Conservation (phyloP, 2,329 filamentous ascomycete species). For the Claviceps pusilla region DNA sequence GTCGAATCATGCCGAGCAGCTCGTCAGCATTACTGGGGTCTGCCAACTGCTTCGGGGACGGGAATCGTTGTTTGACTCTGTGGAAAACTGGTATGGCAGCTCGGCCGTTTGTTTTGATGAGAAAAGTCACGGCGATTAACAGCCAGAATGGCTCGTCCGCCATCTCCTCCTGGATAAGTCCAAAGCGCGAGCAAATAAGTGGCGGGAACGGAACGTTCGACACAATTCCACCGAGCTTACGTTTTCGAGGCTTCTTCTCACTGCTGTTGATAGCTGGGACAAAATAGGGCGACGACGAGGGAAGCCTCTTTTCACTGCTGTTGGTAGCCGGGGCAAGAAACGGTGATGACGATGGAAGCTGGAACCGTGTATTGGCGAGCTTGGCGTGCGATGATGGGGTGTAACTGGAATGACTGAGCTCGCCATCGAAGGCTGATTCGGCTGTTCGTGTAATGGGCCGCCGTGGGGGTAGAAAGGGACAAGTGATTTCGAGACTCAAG, state of each 20-base stretch:
- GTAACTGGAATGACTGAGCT: background rate
- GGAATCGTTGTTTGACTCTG: slow-evolving; percentile 50
- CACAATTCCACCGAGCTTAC: slow-evolving; percentile 29
- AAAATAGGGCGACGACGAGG: slow-evolving; percentile 20
- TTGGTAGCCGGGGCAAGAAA: slow-evolving; percentile 16
- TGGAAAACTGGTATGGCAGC: slow-evolving; percentile 65
- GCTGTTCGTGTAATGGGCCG: background rate
- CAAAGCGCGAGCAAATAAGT: slow-evolving; percentile 48
- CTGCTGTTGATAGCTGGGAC: slow-evolving; percentile 6
- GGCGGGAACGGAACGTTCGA: slow-evolving; percentile 52
- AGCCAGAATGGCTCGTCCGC: slow-evolving; percentile 63
- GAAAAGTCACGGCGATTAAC: slow-evolving; percentile 67
- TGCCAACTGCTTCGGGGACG: slow-evolving; percentile 48
- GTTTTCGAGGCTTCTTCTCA: slow-evolving; percentile 11
- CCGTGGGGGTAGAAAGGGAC: background rate
- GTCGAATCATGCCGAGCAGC: slow-evolving; percentile 47
- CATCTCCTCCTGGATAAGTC: slow-evolving; percentile 71
- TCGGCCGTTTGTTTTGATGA: slow-evolving; percentile 64
- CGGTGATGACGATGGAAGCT: slow-evolving; percentile 16
- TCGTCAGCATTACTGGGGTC: slow-evolving; percentile 31
- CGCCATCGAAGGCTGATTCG: background rate
- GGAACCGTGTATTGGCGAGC: background rate
- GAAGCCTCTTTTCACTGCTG: slow-evolving; percentile 7
- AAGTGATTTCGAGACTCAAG: background rate
- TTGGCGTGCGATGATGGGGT: background rate